Conservation (phyloP, 805 yeast genomes). For the Lipomyces lipofer region DNA sequence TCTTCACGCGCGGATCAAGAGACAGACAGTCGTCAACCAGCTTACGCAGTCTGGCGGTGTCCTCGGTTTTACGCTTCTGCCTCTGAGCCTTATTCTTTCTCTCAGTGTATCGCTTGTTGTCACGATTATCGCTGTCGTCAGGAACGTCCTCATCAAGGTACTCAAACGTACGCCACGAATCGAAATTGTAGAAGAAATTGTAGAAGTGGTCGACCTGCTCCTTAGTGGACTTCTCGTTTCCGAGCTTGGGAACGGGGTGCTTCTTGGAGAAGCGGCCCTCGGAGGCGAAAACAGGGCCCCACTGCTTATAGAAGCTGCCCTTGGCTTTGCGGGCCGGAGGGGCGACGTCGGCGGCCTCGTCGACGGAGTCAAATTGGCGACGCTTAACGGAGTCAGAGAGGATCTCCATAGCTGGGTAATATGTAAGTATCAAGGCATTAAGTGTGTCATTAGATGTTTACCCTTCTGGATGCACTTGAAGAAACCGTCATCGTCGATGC, state of each 20-base stretch:
- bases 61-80: constrained; percentile 97
- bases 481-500: constrained; percentile 83
- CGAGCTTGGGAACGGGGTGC: constrained; percentile 84
- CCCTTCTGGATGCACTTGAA: constrained; percentile 94
- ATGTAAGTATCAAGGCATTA: background rate
- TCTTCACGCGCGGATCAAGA: constrained; percentile 93
- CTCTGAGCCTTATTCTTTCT: constrained; percentile 96
- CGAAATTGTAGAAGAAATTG: constrained; percentile 88
- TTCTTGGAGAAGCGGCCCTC: constrained; percentile 92
- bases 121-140: constrained; percentile 98
- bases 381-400: constrained; percentile 83
- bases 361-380: constrained; percentile 94
- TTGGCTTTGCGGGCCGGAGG: constrained; percentile 67
- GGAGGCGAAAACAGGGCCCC: constrained; percentile 87
- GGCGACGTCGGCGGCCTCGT: constrained; percentile 76
- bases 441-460: background rate
- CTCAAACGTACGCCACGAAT: constrained; percentile 98
- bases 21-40: constrained; percentile 82
- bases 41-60: constrained; percentile 83
- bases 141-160: constrained; percentile 99
- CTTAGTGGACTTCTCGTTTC: constrained; percentile 65
- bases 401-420: constrained; percentile 67
- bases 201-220: constrained; percentile 81
- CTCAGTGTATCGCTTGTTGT: constrained; percentile 97
- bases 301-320: constrained; percentile 86